Conservation (phyloP, 495 filamentous ascomycete species). For the Cryomyces minteri region DNA sequence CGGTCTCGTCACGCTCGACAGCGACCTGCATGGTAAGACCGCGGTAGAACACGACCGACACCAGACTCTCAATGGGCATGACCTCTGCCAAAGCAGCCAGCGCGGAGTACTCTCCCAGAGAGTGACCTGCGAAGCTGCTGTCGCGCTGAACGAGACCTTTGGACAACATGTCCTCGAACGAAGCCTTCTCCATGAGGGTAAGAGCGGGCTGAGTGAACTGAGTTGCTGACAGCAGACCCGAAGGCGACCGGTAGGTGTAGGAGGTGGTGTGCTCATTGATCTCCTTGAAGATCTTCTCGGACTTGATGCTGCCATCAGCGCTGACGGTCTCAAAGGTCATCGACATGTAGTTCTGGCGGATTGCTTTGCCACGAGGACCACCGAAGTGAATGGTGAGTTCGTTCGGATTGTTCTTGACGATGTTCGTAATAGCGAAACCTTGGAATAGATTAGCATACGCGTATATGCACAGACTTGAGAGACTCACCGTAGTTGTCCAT, state of each 20-base stretch:
- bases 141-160: constrained; percentile 92
- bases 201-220: constrained; percentile 97
- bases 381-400: constrained; percentile 98
- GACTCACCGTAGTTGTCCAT: constrained; percentile 89
- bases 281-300: constrained; percentile 98
- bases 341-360: constrained; percentile 96
- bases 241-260: constrained; percentile 93
- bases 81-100: constrained; percentile 93
- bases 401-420: constrained; percentile 98
- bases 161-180: constrained; percentile 95
- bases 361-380: constrained; percentile 88
- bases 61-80: constrained; percentile 96
- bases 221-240: constrained; percentile 87
- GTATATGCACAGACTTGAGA: not conserved
- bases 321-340: constrained; percentile 98
- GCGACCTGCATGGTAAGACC: constrained; percentile 99
- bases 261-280: constrained; percentile 79
- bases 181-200: constrained; percentile 98
- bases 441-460: constrained; percentile 21
- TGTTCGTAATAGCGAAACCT: constrained; percentile 93
- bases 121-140: constrained; percentile 95
- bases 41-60: constrained; percentile 97
- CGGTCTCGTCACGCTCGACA: constrained; percentile 83
- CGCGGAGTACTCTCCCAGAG: constrained; percentile 93
- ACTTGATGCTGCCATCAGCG: constrained; percentile 79